Evolutionary conservation across 805 yeast species (phyloP).

Genomic region (Wickerhamomyces kurtzmanii): DNA sequence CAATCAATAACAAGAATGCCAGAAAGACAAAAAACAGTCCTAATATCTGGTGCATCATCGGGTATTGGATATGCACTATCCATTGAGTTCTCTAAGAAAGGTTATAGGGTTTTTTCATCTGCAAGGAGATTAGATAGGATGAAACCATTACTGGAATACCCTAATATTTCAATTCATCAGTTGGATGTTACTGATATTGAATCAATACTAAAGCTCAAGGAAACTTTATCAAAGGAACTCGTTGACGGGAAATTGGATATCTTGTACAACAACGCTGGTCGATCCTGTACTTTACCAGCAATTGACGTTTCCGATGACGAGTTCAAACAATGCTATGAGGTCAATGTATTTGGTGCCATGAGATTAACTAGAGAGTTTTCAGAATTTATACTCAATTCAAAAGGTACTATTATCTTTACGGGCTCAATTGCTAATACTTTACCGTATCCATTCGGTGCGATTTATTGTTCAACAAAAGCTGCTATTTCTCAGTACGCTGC

Average conservation of each 20-base stretch:
- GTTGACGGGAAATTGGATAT: conserved; percentile 25
- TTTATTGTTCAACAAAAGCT: conserved; percentile 27
- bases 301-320: conserved; percentile 20
- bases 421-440: conserved; percentile 22
- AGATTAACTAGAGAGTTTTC: conserved; percentile 23
- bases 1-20: no score
- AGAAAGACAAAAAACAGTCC: conserved; percentile 41
- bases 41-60: conserved; percentile 51
- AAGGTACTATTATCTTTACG: conserved; percentile 28
- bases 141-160: conserved; percentile 19
- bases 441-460: conserved; percentile 23
- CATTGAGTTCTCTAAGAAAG: conserved; percentile 29
- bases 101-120: conserved; percentile 27
- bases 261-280: conserved; percentile 33
- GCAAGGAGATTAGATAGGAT: conserved; percentile 21
- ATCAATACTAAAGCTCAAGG: conserved; percentile 16
- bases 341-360: conserved; percentile 30
- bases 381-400: conserved; percentile 19
- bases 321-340: conserved; percentile 15
- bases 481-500: conserved; percentile 28
- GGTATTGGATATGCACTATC: conserved; percentile 48
- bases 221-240: conserved; percentile 13
- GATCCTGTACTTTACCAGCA: conserved; percentile 14
- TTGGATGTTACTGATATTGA: conserved; percentile 27
- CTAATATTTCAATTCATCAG: conserved; percentile 18